These are phyloP conservation scores for Fomitopsis serialis DNA, from an alignment of 768 basidiomycete species.

Conservation along the genomic window DNA sequence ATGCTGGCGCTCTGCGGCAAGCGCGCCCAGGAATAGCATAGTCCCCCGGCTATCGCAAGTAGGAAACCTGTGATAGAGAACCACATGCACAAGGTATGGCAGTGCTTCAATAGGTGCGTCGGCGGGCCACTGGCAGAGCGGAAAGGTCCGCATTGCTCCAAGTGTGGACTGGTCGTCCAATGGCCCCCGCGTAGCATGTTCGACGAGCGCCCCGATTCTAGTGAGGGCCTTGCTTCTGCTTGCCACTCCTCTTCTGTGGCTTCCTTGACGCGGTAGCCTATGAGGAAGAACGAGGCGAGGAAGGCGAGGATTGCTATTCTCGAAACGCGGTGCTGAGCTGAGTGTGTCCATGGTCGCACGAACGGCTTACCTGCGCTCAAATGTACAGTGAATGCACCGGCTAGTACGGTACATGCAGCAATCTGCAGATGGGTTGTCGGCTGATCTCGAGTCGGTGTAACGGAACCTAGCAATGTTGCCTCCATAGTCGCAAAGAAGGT, in stretches of 20 bases:
- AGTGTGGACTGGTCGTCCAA: slow-evolving; percentile 41
- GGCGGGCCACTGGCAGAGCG: slow-evolving; percentile 31
- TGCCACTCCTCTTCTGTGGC: slow-evolving; percentile 44
- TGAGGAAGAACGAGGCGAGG: slow-evolving; percentile 49
- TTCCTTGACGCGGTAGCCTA: slow-evolving; percentile 48
- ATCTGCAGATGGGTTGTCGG: neutral
- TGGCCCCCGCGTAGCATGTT: neutral
- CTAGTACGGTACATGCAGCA: slow-evolving; percentile 38
- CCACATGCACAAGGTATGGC: slow-evolving; percentile 43
- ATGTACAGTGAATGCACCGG: slow-evolving; percentile 50
- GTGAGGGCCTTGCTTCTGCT: slow-evolving; percentile 27
- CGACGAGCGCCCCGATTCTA: slow-evolving; percentile 4
- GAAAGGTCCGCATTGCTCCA: slow-evolving; percentile 48
- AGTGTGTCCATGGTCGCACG: neutral
- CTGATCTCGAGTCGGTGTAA: slow-evolving; percentile 25
- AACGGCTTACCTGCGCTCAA: slow-evolving; percentile 39
- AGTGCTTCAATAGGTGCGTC: slow-evolving; percentile 43
- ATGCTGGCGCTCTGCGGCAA: slow-evolving; percentile 41
- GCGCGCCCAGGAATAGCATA: slow-evolving; percentile 46
- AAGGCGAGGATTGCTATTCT: slow-evolving; percentile 40
- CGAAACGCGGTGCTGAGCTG: neutral
- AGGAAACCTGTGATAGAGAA: slow-evolving; percentile 44
- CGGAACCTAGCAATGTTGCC: slow-evolving; percentile 43
- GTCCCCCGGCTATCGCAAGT: slow-evolving; percentile 44
- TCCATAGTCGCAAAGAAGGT: slow-evolving; percentile 61